A percentile compares a stretch with the other conserved stretches of the same genome.
phyloP scores from a whole-genome alignment of 805 yeast species.

The Ogataea haglerorum region DNA sequence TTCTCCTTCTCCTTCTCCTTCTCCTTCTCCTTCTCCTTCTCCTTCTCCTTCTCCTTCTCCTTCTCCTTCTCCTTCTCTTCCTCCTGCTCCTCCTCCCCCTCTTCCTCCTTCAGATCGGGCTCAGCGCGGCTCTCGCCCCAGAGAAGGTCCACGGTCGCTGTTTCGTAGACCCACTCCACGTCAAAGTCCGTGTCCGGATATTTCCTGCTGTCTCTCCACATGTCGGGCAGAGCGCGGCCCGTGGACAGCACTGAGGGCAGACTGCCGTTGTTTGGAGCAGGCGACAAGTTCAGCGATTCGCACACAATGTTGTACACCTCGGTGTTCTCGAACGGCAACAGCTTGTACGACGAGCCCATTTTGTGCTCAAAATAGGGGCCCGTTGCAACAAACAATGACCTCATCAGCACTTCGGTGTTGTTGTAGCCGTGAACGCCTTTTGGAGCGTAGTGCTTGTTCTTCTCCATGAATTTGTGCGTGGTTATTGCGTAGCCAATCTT shows the following conservation, averaged over 20 bases:
- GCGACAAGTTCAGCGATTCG: conserved; percentile 51
- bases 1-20: conserved; percentile 13
- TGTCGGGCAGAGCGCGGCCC: conserved; percentile 33
- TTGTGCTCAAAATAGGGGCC: conserved; percentile 70
- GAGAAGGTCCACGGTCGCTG: conserved; percentile 50
- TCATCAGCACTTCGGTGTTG: conserved; percentile 72
- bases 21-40: conserved; percentile 10
- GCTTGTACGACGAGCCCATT: conserved; percentile 32
- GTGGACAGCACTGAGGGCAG: conserved; percentile 25
- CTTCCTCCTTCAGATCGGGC: conserved; percentile 3
- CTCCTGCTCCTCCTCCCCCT: conserved; percentile 2
- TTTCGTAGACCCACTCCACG: conserved; percentile 38
- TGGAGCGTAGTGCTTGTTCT: conserved; percentile 51
- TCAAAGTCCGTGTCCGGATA: conserved; percentile 53
- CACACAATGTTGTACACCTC: conserved; percentile 76
- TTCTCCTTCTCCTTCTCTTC: conserved; percentile 7
- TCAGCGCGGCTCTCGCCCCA: conserved; percentile 21
- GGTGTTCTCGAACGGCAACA: conserved; percentile 65
- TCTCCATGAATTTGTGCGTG: conserved; percentile 54
- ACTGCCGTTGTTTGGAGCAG: conserved; percentile 62
- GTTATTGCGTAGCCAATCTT: conserved; percentile 75
- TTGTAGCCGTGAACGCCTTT: conserved; percentile 85
- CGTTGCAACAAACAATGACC: conserved; percentile 72
- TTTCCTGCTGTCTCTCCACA: conserved; percentile 44
- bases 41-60: conserved; percentile 10